Conservation (phyloP, 169 alveolate genomes). For the Eimeria maxima region DNA sequence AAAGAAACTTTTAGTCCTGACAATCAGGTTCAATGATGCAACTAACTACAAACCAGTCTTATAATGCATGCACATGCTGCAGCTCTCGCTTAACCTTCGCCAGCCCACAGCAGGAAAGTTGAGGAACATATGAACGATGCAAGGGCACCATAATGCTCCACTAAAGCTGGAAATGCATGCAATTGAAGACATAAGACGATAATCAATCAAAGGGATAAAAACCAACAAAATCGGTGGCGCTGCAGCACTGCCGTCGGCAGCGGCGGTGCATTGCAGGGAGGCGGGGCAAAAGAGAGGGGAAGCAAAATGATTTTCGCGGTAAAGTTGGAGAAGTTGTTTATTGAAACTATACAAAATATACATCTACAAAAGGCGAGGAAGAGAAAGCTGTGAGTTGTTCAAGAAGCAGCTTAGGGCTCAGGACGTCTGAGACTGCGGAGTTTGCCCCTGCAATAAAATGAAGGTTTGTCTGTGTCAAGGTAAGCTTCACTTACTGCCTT, state of each 20-base stretch:
- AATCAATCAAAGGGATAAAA: background rate
- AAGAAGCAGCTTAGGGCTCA: constrained; percentile 23
- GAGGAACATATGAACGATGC: too few species aligned
- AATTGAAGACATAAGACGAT: background rate
- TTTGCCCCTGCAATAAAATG: background rate
- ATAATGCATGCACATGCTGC: background rate
- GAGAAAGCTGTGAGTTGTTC: background rate
- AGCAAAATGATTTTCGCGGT: background rate
- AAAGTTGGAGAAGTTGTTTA: background rate
- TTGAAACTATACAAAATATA: background rate
- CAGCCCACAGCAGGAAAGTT: too few species aligned
- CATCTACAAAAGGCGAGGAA: background rate
- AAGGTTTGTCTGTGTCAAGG: background rate
- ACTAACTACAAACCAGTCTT: background rate
- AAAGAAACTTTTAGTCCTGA: too few species aligned
- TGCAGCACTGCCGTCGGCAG: constrained; percentile 26
- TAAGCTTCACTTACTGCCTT: constrained; percentile 26
- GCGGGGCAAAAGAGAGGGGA: background rate
- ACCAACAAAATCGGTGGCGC: background rate
- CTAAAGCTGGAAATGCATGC: background rate
- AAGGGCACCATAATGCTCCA: background rate
- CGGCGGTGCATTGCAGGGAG: constrained; percentile 3
- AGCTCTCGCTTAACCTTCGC: too few species aligned
- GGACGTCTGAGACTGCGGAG: background rate
- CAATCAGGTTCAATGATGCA: too few species aligned